Evolutionary conservation across 2,329 filamentous ascomycete species (phyloP), one percentile per base, ranked within the genome.

Genomic region (Pseudophaeomoniella oleicola): DNA sequence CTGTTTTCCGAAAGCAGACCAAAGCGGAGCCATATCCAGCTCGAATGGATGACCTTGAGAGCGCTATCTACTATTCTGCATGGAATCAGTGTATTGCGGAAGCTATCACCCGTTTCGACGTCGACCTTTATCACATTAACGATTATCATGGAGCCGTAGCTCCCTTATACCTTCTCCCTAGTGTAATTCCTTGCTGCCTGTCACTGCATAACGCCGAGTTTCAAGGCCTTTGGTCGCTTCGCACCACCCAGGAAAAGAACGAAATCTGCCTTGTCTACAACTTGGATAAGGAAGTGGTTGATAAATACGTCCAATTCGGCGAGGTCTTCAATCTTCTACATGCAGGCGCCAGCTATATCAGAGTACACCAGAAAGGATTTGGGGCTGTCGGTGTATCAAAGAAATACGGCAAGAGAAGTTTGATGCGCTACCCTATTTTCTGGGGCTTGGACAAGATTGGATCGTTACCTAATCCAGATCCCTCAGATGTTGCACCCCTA

Each of bases 1-100:
- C 69, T 0, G 63, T 75, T 16, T 75, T 74, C 57, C 61, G 71
- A 36, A 58, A 64, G 34, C 69, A 73, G 49, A 67, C 63, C 5
- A 66, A 67, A 44, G 61, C 63, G 27, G 66, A 73, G 39, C 70
- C 70, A 0, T 74, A 74, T 46, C 70, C 71, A 16, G 56, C 68
- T 18, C 62, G 70, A 29, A 75, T 75, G 71, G 70, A 75, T 47
- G 71, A 75, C 46, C 58, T 74, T 32, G 69, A 72, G 42, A 67
- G 61, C 39, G 70, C 71, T 16, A 63, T 75, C 32, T 69, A 72
- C 49, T 74, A 74, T 48, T 71, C 67, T 4, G 69, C 66, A 4
- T 75, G 71, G 71, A 75, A 75, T 45, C 64, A 65, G 46, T 75
- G 70, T 50, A 72, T 75, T 42, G 71, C 71, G 14, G 62, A 70